Conservation (phyloP, 495 filamentous ascomycete species). For the Neurospora terricola region DNA sequence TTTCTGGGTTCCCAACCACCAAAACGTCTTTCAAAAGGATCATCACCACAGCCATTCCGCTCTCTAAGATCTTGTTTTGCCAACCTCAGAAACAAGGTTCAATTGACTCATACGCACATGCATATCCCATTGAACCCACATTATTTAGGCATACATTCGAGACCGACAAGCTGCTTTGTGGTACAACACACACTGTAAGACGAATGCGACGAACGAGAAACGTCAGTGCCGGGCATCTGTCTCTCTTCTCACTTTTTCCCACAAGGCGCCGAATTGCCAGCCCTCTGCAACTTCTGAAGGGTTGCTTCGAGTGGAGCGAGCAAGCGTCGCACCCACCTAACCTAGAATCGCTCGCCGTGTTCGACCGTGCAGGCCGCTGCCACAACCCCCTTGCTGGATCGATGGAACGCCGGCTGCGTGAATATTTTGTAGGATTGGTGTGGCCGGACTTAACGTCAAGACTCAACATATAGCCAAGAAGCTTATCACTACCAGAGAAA, state of each 20-base stretch:
- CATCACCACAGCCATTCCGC: neutral
- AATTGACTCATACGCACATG: neutral
- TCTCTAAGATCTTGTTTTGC: neutral
- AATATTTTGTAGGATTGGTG: conserved; percentile 14
- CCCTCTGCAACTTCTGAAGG: neutral
- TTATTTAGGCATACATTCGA: neutral
- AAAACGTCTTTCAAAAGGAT: neutral
- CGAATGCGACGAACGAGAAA: neutral
- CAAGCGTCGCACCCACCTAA: neutral
- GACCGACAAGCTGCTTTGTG: neutral
- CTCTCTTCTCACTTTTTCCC: neutral
- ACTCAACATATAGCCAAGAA: neutral
- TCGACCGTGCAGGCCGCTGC: conserved; percentile 15
- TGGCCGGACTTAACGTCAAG: neutral
- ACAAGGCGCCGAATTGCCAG: neutral
- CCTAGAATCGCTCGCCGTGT: conserved; percentile 21
- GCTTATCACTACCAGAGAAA: neutral
- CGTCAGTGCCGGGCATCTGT: neutral
- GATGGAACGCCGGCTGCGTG: conserved; percentile 3
- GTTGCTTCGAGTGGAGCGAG: neutral
- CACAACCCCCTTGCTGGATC: conserved; percentile 4
- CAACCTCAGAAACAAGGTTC: neutral
- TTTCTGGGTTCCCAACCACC: neutral
- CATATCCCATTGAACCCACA: neutral
- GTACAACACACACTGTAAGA: neutral